phyloP scores from a whole-genome alignment of 306 rosid species.

The Potentilla sterilis region DNA sequence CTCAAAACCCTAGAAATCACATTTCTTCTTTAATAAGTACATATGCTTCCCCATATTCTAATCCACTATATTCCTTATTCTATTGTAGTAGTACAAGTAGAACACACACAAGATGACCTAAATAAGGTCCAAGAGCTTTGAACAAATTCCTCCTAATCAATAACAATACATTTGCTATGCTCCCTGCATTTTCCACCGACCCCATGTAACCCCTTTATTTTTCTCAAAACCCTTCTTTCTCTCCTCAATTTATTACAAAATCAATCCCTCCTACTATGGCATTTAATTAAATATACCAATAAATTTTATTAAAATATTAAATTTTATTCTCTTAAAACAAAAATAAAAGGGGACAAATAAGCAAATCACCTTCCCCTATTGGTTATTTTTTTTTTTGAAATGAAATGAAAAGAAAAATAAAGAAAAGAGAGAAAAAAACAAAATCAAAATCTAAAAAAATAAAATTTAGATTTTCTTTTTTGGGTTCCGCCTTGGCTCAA shows the following conservation, averaged over 20 bases:
- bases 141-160: background rate
- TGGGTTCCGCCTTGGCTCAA: constrained; percentile 49
- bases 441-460: background rate
- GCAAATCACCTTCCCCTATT: background rate
- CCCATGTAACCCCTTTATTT: background rate
- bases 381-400: background rate
- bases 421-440: background rate
- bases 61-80: background rate
- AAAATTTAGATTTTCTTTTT: constrained; percentile 36
- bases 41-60: background rate
- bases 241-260: background rate
- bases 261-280: background rate
- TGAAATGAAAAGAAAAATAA: background rate
- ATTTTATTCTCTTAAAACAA: background rate
- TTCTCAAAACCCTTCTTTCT: background rate
- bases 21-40: too few relatives aligned
- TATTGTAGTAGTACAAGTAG: background rate
- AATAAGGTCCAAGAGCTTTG: background rate
- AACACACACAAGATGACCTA: background rate
- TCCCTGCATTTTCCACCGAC: background rate
- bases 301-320: background rate
- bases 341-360: background rate
- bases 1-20: too few relatives aligned
- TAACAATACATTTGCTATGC: background rate
- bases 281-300: background rate